Percentiles rank a stretch among this genome's conserved stretches.
Conservation (phyloP, 2,329 filamentous ascomycete genomes). For the Aspergillus neotritici region DNA sequence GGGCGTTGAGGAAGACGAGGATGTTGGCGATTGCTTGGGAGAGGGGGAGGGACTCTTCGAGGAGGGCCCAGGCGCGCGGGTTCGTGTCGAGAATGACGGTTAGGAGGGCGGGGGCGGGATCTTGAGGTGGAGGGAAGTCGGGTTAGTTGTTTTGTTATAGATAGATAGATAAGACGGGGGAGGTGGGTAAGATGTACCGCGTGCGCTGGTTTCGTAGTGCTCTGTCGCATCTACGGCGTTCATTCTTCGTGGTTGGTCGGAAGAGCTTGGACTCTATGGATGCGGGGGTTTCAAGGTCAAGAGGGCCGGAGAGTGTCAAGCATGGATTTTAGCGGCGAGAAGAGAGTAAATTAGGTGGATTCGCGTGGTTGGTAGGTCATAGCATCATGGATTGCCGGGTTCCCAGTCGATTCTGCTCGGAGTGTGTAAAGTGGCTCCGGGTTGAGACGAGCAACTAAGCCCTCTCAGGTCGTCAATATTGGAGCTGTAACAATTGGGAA, state of each 20-base stretch:
- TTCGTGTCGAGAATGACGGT: constrained; percentile 94
- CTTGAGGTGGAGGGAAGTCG: constrained; percentile 33
- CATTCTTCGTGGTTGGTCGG: constrained; percentile 41
- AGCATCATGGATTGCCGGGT: constrained; percentile 2
- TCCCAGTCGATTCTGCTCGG: no score
- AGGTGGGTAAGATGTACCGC: constrained; percentile 31
- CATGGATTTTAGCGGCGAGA: neutral
- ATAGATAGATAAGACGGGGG: neutral
- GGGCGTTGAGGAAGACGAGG: constrained; percentile 93
- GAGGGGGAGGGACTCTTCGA: constrained; percentile 69
- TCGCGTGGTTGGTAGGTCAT: neutral
- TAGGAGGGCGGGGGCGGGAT: constrained; percentile 70
- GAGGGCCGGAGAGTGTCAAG: neutral
- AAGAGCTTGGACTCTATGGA: neutral
- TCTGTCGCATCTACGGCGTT: constrained; percentile 60
- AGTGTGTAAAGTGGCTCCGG: no score
- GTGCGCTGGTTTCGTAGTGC: constrained; percentile 46
- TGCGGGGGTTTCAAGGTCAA: neutral
- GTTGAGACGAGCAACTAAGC: no score
- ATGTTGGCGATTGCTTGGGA: constrained; percentile 81
- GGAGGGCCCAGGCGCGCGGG: constrained; percentile 82
- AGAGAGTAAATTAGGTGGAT: no score
- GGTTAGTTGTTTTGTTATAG: neutral
- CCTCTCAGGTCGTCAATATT: no score
- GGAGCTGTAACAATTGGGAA: no score